Base-by-base conservation (phyloP, 495 filamentous ascomycete genomes). In the Aspergillus avenaceus region DNA sequence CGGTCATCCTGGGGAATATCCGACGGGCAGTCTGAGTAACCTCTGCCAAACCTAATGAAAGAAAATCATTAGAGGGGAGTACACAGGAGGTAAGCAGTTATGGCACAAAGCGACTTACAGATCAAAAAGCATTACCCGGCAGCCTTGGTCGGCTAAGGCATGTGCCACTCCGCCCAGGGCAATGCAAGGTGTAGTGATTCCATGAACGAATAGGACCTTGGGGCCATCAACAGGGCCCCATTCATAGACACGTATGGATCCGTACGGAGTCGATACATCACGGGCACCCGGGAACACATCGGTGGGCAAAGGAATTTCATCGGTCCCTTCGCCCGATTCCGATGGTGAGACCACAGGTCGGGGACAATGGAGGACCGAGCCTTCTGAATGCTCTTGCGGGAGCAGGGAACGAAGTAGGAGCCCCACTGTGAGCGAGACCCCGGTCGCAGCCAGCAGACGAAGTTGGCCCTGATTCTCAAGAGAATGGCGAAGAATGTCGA, bases 171-270 rank as follows among this genome's bases (percentile, higher is more conserved):
- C 74, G 31, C 81, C 79, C 2, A 95, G 72, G 3, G 88, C 79
- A 55, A 87, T 76, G 64, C 85, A 87, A 2, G 92, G 87, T 1
- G 87, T 97, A 43, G 81, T 86, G 59, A 95, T 95, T 23, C 92
- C 92, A 62, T 95, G 91, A 18, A 96, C 69, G 19, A 96, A 70
- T 28, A 96, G 58, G 1, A 95, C 86, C 60, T 90, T 96, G 18
- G 76, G 70, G 3, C 91, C 91, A 43, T 81, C 64, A 48, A 84
- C 79, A n/a, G 90, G 90, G 8, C 92, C 92, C 75, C 84, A 96
- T 76, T 97, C 92, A 61, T 96, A 95, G 11, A 91, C 86, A 29
- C 88, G 73, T 22, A 90, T 84, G 22, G 76, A 82, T 18, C 92
- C 91, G 56, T 91, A 95, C 49, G 87, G 86, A 6, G 81, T 87